These are phyloP conservation scores for Nadsonia starkeyi-henricii DNA, from an alignment of 1,139 yeast genomes.

Conservation along the genomic window DNA sequence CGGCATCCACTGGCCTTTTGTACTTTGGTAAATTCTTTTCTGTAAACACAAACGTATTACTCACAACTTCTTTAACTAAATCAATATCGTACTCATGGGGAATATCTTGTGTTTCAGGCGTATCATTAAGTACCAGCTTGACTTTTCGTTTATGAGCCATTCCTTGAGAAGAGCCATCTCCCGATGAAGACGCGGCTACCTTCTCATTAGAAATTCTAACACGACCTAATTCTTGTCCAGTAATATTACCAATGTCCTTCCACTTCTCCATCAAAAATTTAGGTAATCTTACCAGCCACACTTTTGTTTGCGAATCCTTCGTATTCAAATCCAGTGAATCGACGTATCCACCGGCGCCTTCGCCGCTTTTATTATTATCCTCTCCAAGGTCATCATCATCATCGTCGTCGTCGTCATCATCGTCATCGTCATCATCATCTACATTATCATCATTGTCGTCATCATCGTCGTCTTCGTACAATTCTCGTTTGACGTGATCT, in stretches of 20 bases:
- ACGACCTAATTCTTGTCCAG: conserved; percentile 64
- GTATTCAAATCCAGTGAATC: conserved; percentile 30
- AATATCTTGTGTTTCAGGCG: conserved; percentile 32
- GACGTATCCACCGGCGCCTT: conserved; percentile 17
- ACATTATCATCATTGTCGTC: conserved; percentile 3
- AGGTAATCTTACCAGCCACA: conserved; percentile 89
- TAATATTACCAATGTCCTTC: conserved; percentile 47
- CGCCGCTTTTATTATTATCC: conserved; percentile 5
- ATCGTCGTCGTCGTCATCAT: conserved; percentile 10
- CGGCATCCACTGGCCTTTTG: conserved; percentile 32
- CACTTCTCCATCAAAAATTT: conserved; percentile 73
- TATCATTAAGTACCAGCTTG: conserved; percentile 27
- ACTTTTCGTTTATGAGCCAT: conserved; percentile 17
- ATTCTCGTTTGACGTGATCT: not conserved
- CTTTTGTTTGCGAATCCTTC: conserved; percentile 31
- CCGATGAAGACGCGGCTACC: not conserved
- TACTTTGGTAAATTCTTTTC: conserved; percentile 70
- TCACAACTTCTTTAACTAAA: conserved; percentile 61
- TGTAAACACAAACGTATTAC: conserved; percentile 76
- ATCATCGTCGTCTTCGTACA: conserved; percentile 1
- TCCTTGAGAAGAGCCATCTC: not conserved
- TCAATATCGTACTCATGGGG: conserved; percentile 79
- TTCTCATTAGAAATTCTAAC: conserved; percentile 50
- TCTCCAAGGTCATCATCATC: conserved; percentile 13
- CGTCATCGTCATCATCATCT: conserved; percentile 9